Conservation (phyloP, 2,329 filamentous ascomycete species). For the Alternaria longipes region DNA sequence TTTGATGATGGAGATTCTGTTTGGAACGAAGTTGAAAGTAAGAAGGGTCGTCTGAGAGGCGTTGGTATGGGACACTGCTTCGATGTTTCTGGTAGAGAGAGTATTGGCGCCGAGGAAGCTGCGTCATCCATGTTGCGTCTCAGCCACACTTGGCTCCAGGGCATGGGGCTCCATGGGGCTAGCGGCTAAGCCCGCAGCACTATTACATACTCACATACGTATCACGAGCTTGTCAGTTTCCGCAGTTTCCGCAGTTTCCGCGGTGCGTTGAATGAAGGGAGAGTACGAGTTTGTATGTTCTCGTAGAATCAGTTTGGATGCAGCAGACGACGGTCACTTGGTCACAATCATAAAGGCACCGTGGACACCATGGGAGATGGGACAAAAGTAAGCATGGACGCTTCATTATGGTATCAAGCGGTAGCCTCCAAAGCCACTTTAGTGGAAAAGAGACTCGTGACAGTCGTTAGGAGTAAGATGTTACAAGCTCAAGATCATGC, state of each 20-base stretch:
- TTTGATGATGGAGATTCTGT: not conserved
- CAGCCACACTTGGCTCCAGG: constrained; percentile 17
- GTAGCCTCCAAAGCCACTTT: constrained; percentile 23
- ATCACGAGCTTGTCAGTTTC: not conserved
- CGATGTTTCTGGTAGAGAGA: not conserved
- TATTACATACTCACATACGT: not conserved
- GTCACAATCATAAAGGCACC: not conserved
- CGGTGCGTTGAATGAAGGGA: not conserved
- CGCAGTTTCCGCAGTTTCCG: not conserved
- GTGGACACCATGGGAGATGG: not conserved
- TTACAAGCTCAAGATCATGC: constrained; percentile 6
- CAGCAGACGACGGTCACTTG: not conserved
- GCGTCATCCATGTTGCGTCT: constrained; percentile 15
- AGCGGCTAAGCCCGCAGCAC: not conserved
- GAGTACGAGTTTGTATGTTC: not conserved
- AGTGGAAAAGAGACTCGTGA: constrained; percentile 38
- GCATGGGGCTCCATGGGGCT: not conserved
- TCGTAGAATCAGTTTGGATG: not conserved
- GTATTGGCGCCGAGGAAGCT: constrained; percentile 20
- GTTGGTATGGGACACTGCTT: not conserved
- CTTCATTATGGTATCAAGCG: constrained; percentile 23
- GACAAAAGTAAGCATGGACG: constrained; percentile 6
- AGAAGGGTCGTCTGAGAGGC: not conserved
- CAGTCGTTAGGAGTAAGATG: constrained; percentile 27
- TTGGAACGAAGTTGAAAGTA: not conserved